Evolutionary conservation across 1,139 yeast species (phyloP), one percentile per base, ranked within the genome.

Genomic region (Hansenula lynferdii): DNA sequence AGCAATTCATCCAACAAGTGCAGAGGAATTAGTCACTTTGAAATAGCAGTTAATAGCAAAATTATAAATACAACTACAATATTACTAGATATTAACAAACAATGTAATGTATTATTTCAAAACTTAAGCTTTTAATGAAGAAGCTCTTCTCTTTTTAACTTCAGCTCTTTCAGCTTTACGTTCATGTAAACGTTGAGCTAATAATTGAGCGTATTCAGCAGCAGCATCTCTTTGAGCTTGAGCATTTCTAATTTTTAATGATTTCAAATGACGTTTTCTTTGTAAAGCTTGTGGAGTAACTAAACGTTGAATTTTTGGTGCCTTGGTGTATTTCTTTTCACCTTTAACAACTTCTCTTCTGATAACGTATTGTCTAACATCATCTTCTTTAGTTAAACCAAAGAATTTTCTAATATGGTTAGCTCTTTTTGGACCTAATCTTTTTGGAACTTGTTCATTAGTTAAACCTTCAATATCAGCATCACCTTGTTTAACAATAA

Each of bases 351-450:
- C 83, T 72, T 90, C 97, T 77, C 98, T 94, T 80, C 97, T 94
- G 67, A 92, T 85, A 62, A 92, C 98, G 72, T 80, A 92, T 78
- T 90, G 82, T 67, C 83, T 80, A 48, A 87, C 96, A 66, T 87
- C 96, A 64, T 87, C 96, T 71, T 86, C 95, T 83, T 90, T 89
- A 75, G 96, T 72, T 69, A 92, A 83, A 77, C 97, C 97, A 67
- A 86, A 92, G 95, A 92, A 90, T 75, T 89, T 89, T 84, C 97
- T 89, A 71, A 92, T 92, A 89, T 90, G 75, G 94, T 87, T 89
- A 68, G 98, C 98, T 84, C 97, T 89, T 95, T 92, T 92, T 75
- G 98, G 97, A 66, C 97, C 97, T 68, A 89, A 85, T 80, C 97
- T 87, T 85, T 87, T 89, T 75, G 97, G 95, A 65, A 83, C 81